Base-by-base conservation (phyloP, 2,329 filamentous ascomycete species). In the Colletotrichum abscissum region DNA sequence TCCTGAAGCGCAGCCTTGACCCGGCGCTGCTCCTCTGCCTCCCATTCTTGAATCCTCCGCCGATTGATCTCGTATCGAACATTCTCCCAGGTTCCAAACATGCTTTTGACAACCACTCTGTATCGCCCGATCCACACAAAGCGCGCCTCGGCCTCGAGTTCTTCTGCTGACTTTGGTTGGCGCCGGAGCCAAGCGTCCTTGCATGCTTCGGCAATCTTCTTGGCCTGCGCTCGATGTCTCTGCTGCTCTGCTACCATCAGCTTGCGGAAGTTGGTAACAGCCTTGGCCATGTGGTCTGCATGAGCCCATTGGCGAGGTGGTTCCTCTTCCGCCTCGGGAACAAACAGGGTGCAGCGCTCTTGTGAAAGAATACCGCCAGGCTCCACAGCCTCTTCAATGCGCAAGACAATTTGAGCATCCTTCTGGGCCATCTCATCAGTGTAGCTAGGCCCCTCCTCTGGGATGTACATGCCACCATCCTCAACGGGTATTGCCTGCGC, bases 221-320 rank as follows among this genome's bases (percentile, higher is more conserved):
- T 97, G 1, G 96, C 96, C 3, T 89, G 87, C n/a, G 89, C 87
- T 46, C 91, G 91, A 82, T 98, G 96, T 14, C 92, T 88, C 75
- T 90, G 90, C 77, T 95, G 93, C 81, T 99, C 97, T 70, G 91
- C 90, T 3, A 92, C 83, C 84, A 98, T 90, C 46, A 98, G 87
- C 78, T 92, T 93, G 60, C 94, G 91, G 77, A 98, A 96, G 77
- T 95, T 93, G 14, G 92, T 80, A 72, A 93, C 92, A 74, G 97
- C 95, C 59, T 92, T 92, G 58, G 93, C 87, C 66, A 98, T 88
- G 80, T 98, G 94, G 79, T 98, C 95, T 79, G 91, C 89, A 77
- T 97, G 95, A n/a, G 93, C 92, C 86, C 94, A 98, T 78, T 97
- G 94, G 65, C 89, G 88, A 0, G 91, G 89, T 0, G 94, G 94